Evolutionary conservation across 1,284 basidiomycete species (phyloP).

Genomic region (Fomitopsis palustris): DNA sequence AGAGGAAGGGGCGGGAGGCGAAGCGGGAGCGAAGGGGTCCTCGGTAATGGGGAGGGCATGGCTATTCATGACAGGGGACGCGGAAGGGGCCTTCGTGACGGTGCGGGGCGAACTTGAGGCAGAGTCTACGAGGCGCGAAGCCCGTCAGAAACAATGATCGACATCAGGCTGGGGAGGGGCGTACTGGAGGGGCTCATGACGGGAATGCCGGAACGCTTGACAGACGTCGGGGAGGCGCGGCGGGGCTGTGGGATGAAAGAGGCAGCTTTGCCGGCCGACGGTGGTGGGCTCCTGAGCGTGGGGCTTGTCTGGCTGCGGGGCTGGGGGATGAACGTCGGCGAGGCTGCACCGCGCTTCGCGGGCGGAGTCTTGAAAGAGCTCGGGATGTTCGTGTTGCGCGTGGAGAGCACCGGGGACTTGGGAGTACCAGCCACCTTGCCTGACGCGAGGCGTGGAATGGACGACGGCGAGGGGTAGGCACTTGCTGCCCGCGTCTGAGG

Average conservation of each 20-base stretch:
- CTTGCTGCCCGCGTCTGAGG: constrained; percentile 14
- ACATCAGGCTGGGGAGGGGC: constrained; percentile 23
- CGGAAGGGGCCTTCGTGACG: constrained; percentile 16
- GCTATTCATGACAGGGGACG: constrained; percentile 20
- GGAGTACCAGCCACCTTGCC: constrained; percentile 29
- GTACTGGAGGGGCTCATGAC: constrained; percentile 26
- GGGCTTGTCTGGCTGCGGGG: constrained; percentile 34
- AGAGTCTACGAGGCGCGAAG: constrained; percentile 3
- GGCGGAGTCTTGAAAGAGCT: constrained; percentile 39
- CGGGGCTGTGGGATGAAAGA: constrained; percentile 54
- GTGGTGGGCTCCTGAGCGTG: constrained; percentile 22
- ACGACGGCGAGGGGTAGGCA: constrained; percentile 39
- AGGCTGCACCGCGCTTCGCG: constrained; percentile 41
- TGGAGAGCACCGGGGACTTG: constrained; percentile 19
- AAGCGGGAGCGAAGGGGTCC: background rate
- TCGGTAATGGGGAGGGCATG: constrained; percentile 7
- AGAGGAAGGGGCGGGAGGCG: constrained; percentile 4
- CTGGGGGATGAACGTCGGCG: constrained; percentile 49
- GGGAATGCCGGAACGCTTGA: constrained; percentile 26
- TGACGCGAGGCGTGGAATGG: constrained; percentile 45
- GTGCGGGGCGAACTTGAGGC: constrained; percentile 9
- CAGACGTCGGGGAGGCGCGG: constrained; percentile 21
- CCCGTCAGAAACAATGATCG: constrained; percentile 27
- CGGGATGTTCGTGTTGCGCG: constrained; percentile 19
- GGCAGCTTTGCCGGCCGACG: constrained; percentile 27